phyloP scores from a whole-genome alignment of 768 basidiomycete species.

The Favolaschia claudopus region DNA sequence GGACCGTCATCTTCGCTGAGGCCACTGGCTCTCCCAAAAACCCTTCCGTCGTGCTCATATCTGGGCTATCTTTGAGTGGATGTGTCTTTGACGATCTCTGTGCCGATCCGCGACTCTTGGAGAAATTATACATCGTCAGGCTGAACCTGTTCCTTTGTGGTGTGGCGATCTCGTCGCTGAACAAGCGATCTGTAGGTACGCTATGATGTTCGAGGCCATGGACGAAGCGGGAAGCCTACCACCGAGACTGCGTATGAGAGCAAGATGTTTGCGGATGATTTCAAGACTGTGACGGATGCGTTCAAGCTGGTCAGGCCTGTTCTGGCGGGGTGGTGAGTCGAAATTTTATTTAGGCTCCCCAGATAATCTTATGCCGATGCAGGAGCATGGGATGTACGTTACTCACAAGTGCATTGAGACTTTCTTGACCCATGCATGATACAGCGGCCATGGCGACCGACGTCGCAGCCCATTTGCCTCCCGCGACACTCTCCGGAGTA shows the following conservation, averaged over 20 bases:
- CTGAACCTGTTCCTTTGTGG: too few species aligned
- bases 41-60: conserved; percentile 49
- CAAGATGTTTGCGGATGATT: conserved; percentile 41
- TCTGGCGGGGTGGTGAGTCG: conserved; percentile 39
- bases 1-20: conserved; percentile 48
- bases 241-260: conserved; percentile 35
- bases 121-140: conserved; percentile 36
- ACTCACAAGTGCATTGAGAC: not conserved
- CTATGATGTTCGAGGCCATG: conserved; percentile 45
- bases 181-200: conserved; percentile 33
- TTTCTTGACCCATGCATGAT: not conserved
- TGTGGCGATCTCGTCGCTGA: not conserved
- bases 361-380: conserved; percentile 15
- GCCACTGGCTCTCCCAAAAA: conserved; percentile 46
- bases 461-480: conserved; percentile 33
- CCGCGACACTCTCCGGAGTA: conserved; percentile 36
- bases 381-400: conserved; percentile 41
- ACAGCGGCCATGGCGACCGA: conserved; percentile 36
- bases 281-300: conserved; percentile 38
- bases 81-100: conserved; percentile 48
- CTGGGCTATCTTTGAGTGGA: conserved; percentile 47
- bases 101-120: conserved; percentile 33
- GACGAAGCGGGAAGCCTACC: conserved; percentile 41
- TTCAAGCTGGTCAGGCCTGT: conserved; percentile 38
- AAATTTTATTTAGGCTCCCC: not conserved